Evolutionary conservation across 495 filamentous ascomycete genomes (phyloP).

Genomic region (Aspergillus taichungensis): DNA sequence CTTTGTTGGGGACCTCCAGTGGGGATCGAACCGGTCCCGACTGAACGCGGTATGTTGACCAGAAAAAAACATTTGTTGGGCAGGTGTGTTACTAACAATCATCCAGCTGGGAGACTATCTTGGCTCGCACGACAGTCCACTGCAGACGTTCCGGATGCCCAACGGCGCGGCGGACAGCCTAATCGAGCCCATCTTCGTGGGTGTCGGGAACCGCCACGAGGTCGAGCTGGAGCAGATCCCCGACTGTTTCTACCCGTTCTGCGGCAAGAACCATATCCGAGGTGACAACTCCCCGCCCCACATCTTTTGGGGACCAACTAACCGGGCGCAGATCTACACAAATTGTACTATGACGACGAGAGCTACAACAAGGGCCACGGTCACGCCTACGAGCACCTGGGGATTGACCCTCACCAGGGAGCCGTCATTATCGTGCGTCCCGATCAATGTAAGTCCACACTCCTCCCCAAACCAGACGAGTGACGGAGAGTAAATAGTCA

Average conservation of each 20-base stretch:
- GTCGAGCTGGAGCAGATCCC: constrained; percentile 54
- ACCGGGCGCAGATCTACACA: constrained; percentile 42
- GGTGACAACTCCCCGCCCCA: constrained; percentile 23
- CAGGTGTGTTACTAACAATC: neutral
- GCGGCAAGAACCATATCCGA: constrained; percentile 51
- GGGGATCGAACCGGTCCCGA: constrained; percentile 21
- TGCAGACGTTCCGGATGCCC: constrained; percentile 36
- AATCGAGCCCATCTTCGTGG: constrained; percentile 52
- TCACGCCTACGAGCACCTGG: constrained; percentile 53
- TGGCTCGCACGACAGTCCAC: constrained; percentile 23
- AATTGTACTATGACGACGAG: constrained; percentile 59
- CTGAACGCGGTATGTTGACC: constrained; percentile 35
- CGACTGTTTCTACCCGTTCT: constrained; percentile 47
- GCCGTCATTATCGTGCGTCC: constrained; percentile 54
- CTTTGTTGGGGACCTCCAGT: constrained; percentile 45
- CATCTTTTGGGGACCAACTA: too few species aligned
- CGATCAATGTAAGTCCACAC: constrained; percentile 51
- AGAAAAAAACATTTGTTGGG: neutral
- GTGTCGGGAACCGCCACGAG: constrained; percentile 41
- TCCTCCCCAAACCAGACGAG: neutral
- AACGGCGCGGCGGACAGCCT: constrained; percentile 44
- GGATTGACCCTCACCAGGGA: constrained; percentile 44
- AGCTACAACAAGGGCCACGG: constrained; percentile 59
- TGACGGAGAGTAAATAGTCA: neutral
- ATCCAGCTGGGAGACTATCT: constrained; percentile 33